Base-by-base conservation (phyloP, 2,329 filamentous ascomycete species). In the Colletotrichum chrysophilum region DNA sequence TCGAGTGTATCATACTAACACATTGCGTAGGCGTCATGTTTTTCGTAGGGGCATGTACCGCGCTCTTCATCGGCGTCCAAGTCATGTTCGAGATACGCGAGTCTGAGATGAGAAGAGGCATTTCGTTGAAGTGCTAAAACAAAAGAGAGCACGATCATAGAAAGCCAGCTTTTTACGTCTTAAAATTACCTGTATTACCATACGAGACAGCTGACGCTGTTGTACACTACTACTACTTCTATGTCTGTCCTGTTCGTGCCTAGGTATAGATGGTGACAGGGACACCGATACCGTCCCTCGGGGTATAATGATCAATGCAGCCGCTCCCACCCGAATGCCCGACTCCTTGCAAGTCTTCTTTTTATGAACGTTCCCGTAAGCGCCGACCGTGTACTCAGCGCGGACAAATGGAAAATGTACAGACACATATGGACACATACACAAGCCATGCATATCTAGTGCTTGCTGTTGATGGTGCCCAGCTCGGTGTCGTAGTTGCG, bases 61-160 rank as follows among this genome's bases (percentile, higher is more conserved):
- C 91, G 58, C 85, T 98, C 10, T 99, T 98, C 82, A 92, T 96
- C 1, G 96, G 94, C 30, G 91, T 94, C 56, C 96, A 98, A 86
- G 87, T 98, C 81, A 99, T 99, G 97, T 98, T 98, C 87, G 97
- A 99, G 87, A 91, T 97, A 79, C 89, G 97, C 68, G 95, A 98
- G 86, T 89, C 90, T 56, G 97, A 99, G 88, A 91, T 93, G 85
- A 91, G 96, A 80, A 92, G 91, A 79, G 97, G 97, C 1, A 93
- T 98, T 74, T 90, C 91, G 79, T 83, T 98, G 84, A 98, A 95
- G 86, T 98, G 95, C 83, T 98, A 84, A 60, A n/a, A n/a, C 21
- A 24, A 30, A 12, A 32, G 8, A 24, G 58, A 21, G 58, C n/a
- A 6, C 3, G n/a, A 13, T 52, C n/a, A 52, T 52, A 52, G 43